Base-by-base conservation (phyloP, 1,139 yeast species). In the Lodderomyces margitis region DNA sequence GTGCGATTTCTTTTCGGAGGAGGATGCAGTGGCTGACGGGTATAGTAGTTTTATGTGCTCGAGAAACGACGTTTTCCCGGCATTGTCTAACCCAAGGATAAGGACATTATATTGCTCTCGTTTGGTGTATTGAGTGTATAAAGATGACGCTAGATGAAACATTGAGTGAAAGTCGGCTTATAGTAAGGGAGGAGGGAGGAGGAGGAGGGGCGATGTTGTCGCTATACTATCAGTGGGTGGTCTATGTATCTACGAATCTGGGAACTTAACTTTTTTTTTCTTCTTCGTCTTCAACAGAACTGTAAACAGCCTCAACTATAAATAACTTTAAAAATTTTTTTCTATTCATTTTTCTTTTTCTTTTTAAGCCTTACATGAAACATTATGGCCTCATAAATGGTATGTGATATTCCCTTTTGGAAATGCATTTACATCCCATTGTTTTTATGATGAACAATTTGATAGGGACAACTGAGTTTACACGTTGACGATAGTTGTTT, bases 81-180 rank as follows among this genome's bases (percentile, higher is more conserved):
- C 96, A 68, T 91, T 89, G 62, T 92, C 98, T 36, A 92, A 75
- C 14, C 98, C 98, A 23, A 92, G 69, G 32, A 92, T 86, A 34
- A 92, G 71, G 4, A 92, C 78, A 46, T 72, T 71, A 52, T 72
- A 72, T 56, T 71, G 76, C 48, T 72, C 78, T 42, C 75, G 59
- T 52, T 70, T 68, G 46, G 75, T 70, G 52, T 70, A 72, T 51
- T 71, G 75, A 4, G 76, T 68, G 50, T 72, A 72, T 38, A 72
- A 55, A 21, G 77, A 70, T 33, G 74, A 68, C 16, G 73, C 78
- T 38, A 72, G 57, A 48, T 72, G 78, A 50, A 72, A 72, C 78
- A 72, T 72, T 15, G 32, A 15, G n/a, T n/a, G n/a, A n/a, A n/a
- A n/a, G n/a, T n/a, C n/a, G n/a, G n/a, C n/a, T n/a, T n/a, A n/a